Base-by-base conservation (phyloP, 345 rosid genomes). In the Jatropha curcas region DNA sequence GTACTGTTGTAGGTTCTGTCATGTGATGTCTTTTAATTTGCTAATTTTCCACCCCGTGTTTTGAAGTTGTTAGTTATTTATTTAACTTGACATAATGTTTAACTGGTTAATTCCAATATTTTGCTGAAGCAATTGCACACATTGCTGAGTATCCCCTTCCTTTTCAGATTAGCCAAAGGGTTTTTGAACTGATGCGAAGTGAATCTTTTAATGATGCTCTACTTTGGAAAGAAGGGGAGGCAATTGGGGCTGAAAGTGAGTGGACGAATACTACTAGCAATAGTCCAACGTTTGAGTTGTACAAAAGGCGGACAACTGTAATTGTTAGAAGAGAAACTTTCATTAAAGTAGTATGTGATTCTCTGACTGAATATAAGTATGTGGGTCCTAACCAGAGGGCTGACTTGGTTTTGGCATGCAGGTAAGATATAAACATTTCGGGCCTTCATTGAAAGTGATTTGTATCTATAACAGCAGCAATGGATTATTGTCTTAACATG, bases 331-430 rank as follows among this genome's bases (percentile, higher is more conserved):
- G 98, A 75, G 88, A 85, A 64, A 68, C 83, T 50, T 96, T 96
- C 87, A 68, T 93, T 30, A 87, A 88, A 82, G 86, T 91, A 81
- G 96, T 93, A 52, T 96, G 97, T 68, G 87, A 79, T 81, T 84
- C 95, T 39, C 82, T 93, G 66, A 83, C 92, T 68, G 97, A 96
- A 33, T 96, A 96, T 55, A 93, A 93, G 86, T 96, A 96, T 60
- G 91, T 96, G 81, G 97, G 98, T 45, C 92, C 87, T 33, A 87
- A 96, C 75, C 98, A 93, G 84, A 88, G 92, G 87, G 99, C 97
- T 27, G 99, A 96, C 83, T 78, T 96, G 85, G 77, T 83, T 83
- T 86, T 96, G 79, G 98, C 99, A 45, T 93, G 98, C 98, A 93
- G 99, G 99, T 96, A 82, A 67, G 10, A 41, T 74, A 27, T 27